These are phyloP conservation scores for Eucalyptus marginata DNA, from an alignment of 345 rosid species.

Conservation along the genomic window DNA sequence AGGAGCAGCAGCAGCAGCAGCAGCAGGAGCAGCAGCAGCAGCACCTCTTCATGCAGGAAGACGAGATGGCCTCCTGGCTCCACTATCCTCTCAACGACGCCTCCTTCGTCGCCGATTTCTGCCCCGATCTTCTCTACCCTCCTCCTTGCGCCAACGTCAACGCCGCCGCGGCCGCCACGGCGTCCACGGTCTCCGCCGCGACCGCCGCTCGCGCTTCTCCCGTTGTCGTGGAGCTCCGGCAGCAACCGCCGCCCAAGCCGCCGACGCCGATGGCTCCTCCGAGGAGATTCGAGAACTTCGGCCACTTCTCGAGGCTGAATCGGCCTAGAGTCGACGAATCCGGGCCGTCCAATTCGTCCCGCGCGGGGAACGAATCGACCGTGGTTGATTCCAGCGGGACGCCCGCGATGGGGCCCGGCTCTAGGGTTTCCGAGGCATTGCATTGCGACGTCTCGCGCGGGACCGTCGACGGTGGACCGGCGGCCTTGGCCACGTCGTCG, in stretches of 20 bases:
- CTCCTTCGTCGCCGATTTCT: constrained; percentile 42
- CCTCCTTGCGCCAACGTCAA: constrained; percentile 15
- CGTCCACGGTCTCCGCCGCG: constrained; percentile 1
- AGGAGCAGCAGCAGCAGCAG: not conserved
- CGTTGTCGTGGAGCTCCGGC: not conserved
- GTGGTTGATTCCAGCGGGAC: constrained; percentile 55
- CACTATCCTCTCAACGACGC: constrained; percentile 41
- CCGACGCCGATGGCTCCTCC: constrained; percentile 39
- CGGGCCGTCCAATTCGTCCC: constrained; percentile 29
- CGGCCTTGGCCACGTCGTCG: constrained; percentile 5
- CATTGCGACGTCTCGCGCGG: constrained; percentile 9
- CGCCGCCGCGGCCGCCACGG: not conserved
- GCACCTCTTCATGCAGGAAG: constrained; percentile 72
- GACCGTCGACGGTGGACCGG: constrained; percentile 9
- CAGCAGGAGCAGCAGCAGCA: not conserved
- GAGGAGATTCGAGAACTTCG: constrained; percentile 43
- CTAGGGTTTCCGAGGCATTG: constrained; percentile 23
- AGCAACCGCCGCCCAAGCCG: constrained; percentile 1
- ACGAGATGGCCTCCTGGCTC: constrained; percentile 93
- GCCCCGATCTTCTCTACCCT: constrained; percentile 43
- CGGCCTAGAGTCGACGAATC: constrained; percentile 18
- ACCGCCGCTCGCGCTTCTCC: not conserved
- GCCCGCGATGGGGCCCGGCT: constrained; percentile 11
- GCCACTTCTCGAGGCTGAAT: constrained; percentile 37
- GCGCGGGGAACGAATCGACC: constrained; percentile 37